Evolutionary conservation across 2,329 filamentous ascomycete species (phyloP).

Genomic region (Parastagonospora avenae): DNA sequence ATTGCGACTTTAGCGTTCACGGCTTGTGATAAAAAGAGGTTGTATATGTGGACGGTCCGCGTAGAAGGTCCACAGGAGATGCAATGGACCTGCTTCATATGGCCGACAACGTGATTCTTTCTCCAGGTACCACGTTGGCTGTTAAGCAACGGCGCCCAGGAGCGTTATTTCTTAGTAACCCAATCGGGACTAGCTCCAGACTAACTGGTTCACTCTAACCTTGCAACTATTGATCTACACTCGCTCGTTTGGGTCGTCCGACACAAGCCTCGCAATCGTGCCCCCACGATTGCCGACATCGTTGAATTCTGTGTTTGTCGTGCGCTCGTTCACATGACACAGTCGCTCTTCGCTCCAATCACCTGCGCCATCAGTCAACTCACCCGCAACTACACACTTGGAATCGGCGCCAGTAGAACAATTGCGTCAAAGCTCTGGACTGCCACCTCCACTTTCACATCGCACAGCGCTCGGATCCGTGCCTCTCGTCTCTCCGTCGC

Average conservation of each 20-base stretch:
- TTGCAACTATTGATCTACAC: conserved; percentile 10
- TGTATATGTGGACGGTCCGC: too few species aligned
- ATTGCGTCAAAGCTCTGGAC: conserved; percentile 9
- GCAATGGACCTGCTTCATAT: too few species aligned
- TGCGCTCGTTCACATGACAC: conserved; percentile 19
- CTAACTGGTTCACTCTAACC: conserved; percentile 16
- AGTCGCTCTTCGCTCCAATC: neutral
- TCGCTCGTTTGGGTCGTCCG: conserved; percentile 18
- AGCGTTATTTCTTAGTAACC: too few species aligned
- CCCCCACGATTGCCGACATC: conserved; percentile 12
- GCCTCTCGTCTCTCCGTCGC: neutral
- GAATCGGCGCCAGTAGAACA: neutral
- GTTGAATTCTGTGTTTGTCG: conserved; percentile 15
- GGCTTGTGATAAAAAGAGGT: too few species aligned
- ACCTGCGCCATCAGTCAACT: neutral
- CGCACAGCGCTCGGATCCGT: neutral
- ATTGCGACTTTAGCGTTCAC: too few species aligned
- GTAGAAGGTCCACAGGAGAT: too few species aligned
- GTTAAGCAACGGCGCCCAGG: too few species aligned
- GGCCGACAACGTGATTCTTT: too few species aligned
- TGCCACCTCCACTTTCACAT: neutral
- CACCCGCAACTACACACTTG: conserved; percentile 1
- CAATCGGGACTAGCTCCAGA: too few species aligned
- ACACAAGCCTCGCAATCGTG: conserved; percentile 19
- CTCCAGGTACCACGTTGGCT: too few species aligned